phyloP scores from a whole-genome alignment of 257 asterid genomes.

The Henckelia pumila region DNA sequence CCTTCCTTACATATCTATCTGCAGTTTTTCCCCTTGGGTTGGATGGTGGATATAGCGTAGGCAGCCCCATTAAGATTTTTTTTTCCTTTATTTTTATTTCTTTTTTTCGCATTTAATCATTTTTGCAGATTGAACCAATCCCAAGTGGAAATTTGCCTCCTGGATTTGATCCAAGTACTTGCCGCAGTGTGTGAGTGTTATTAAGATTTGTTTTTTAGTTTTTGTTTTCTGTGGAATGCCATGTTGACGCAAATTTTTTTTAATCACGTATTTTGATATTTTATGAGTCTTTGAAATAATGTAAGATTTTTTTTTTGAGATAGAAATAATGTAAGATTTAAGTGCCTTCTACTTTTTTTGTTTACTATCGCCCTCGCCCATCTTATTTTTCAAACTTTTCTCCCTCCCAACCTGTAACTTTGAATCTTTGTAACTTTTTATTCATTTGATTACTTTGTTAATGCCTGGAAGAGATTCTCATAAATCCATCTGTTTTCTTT shows the following conservation, averaged over 20 bases:
- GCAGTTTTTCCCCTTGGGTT: constrained; percentile 14
- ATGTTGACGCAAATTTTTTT: constrained; percentile 13
- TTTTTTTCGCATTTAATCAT: constrained; percentile 25
- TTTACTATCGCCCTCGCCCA: no score
- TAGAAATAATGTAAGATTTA: background rate
- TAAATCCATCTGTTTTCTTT: constrained; percentile 23
- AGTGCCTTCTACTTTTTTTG: background rate
- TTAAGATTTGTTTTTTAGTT: constrained; percentile 23
- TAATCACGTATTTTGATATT: background rate
- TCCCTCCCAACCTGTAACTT: constrained; percentile 2
- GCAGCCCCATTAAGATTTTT: constrained; percentile 18
- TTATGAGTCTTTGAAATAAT: background rate
- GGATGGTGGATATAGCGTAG: constrained; percentile 29
- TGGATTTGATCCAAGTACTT: constrained; percentile 94
- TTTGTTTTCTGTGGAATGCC: constrained; percentile 21
- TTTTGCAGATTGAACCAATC: constrained; percentile 90
- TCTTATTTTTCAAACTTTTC: background rate
- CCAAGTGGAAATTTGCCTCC: constrained; percentile 99
- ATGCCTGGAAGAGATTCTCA: constrained; percentile 29
- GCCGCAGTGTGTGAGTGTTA: constrained; percentile 98
- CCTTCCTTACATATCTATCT: background rate
- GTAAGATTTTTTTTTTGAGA: no score
- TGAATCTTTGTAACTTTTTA: constrained; percentile 13
- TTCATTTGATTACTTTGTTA: constrained; percentile 22
- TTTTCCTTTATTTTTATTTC: constrained; percentile 29